Evolutionary conservation across 805 yeast species (phyloP).

Genomic region (Henningerozyma blattae): DNA sequence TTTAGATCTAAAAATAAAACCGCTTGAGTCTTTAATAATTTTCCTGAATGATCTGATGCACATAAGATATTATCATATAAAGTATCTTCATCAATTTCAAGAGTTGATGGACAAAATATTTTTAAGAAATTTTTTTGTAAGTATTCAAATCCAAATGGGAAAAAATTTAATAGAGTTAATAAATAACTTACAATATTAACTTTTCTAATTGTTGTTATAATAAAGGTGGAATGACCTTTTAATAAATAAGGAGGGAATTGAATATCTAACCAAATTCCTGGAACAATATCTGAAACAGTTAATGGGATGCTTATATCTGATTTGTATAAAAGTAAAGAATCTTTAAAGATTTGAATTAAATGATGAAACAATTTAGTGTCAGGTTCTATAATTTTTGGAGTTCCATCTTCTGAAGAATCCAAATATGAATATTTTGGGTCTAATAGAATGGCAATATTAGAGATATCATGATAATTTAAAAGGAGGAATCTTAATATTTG

Average conservation of each 20-base stretch:
- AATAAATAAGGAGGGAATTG: constrained; percentile 44
- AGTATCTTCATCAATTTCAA: constrained; percentile 12
- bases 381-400: too few species aligned
- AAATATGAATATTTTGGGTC: too few species aligned
- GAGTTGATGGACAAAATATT: constrained; percentile 64
- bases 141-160: constrained; percentile 68
- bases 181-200: constrained; percentile 81
- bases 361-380: too few species aligned
- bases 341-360: too few species aligned
- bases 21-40: constrained; percentile 70
- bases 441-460: too few species aligned
- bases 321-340: too few species aligned
- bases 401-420: too few species aligned
- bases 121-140: constrained; percentile 76
- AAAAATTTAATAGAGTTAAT: constrained; percentile 74
- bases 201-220: constrained; percentile 49
- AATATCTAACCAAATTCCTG: constrained; percentile 61
- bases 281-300: constrained; percentile 55
- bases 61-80: not conserved
- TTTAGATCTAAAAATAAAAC: constrained; percentile 73
- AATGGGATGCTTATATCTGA: too few species aligned
- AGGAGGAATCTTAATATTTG: not conserved
- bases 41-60: constrained; percentile 25
- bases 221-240: constrained; percentile 40
- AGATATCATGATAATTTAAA: not conserved